A percentile compares a stretch with the other conserved stretches of the same genome.
Evolutionary conservation across 768 basidiomycete genomes (phyloP).

Genomic region (Dictyophora rubrovolvata): DNA sequence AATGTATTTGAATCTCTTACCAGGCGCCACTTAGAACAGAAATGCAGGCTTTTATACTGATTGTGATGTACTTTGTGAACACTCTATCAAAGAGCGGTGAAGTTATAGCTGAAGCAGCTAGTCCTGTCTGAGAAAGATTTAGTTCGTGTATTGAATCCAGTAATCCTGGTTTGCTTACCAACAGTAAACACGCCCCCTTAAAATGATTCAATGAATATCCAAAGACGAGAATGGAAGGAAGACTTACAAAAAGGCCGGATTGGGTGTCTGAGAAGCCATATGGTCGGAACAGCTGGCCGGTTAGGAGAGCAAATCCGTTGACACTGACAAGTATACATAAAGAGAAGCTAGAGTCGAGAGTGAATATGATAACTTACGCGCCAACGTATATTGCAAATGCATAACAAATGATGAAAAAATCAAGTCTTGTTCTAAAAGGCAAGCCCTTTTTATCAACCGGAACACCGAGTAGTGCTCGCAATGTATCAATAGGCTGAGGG

Average conservation of each 20-base stretch:
- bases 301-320: slow-evolving; percentile 55
- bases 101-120: slow-evolving; percentile 54
- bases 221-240: not conserved
- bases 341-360: not conserved
- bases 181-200: not conserved
- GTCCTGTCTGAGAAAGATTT: slow-evolving; percentile 32
- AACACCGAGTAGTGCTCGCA: not conserved
- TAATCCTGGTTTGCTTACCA: not conserved
- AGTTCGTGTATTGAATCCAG: not conserved
- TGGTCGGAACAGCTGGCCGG: slow-evolving; percentile 59
- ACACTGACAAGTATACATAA: slow-evolving; percentile 27
- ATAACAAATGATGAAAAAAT: slow-evolving; percentile 12
- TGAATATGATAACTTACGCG: slow-evolving; percentile 32
- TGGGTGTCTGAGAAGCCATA: slow-evolving; percentile 50
- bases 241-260: not conserved
- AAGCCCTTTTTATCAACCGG: not conserved
- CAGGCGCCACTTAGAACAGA: slow-evolving; percentile 55
- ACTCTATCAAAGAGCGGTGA: slow-evolving; percentile 79
- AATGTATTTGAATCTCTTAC: slow-evolving; percentile 16
- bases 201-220: not conserved
- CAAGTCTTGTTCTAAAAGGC: not conserved
- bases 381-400: slow-evolving; percentile 60
- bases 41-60: slow-evolving; percentile 47
- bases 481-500: not conserved
- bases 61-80: slow-evolving; percentile 59